Evolutionary conservation across 345 rosid species (phyloP).

Genomic region (Dipteronia sinensis): DNA sequence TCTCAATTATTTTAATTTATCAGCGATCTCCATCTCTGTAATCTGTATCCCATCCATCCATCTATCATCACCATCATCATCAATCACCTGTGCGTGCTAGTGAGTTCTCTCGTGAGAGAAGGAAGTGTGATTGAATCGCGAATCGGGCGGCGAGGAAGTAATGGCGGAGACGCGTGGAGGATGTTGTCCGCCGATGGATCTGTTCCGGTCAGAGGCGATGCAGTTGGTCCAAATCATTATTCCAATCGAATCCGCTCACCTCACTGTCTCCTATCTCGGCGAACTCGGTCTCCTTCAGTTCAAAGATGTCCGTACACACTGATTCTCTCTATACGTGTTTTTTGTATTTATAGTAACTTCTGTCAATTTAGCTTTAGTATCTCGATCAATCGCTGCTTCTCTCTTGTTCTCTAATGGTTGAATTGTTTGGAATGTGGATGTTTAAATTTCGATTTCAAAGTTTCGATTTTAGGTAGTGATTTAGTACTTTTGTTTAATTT

Average conservation of each 20-base stretch:
- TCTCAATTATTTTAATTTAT: background rate
- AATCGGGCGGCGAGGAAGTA: slow-evolving; percentile 17
- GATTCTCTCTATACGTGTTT: background rate
- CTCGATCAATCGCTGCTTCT: background rate
- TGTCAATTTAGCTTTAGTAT: background rate
- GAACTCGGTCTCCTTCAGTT: slow-evolving; percentile 92
- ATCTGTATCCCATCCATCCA: background rate
- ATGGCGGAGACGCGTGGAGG: slow-evolving; percentile 69
- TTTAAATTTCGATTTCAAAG: background rate
- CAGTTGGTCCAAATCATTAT: slow-evolving; percentile 90
- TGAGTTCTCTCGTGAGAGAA: background rate
- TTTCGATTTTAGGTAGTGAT: background rate
- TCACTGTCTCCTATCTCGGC: slow-evolving; percentile 87
- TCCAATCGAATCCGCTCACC: slow-evolving; percentile 90
- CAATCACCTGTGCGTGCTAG: background rate
- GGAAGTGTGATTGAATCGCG: slow-evolving; percentile 11
- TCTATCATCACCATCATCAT: too few species aligned
- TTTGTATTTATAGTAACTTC: background rate
- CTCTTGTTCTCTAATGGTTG: background rate
- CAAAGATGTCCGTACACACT: slow-evolving; percentile 75
- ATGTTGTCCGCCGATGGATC: slow-evolving; percentile 95
- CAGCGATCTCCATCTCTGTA: slow-evolving; percentile 5
- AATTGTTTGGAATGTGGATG: background rate
- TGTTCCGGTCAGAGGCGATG: slow-evolving; percentile 90
- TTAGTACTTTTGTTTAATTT: background rate